Evolutionary conservation across 805 yeast genomes (phyloP), one percentile per base, ranked within the genome.

Genomic region (Wickerhamiella hasegawae): DNA sequence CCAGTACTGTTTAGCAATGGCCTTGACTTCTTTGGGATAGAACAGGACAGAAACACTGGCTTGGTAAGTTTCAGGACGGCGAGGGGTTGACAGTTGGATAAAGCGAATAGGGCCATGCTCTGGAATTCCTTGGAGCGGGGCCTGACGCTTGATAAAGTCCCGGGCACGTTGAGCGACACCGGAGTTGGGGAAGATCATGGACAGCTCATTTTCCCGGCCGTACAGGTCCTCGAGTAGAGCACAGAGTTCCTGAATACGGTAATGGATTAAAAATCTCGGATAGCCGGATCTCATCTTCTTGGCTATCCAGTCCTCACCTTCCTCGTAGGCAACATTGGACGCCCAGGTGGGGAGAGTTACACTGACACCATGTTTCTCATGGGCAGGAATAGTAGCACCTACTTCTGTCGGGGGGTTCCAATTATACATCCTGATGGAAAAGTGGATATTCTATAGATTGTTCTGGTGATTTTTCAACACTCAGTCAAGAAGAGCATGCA

Each of bases 281-380:
- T 87, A 87, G 1, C 96, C 97, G 4, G 85, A 71, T 33, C 65
- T 64, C 84, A 87, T 79, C 52, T 73, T 71, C 31, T 62, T 58
- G 14, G 76, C 75, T 3, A 84, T 82, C 78, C 83, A 74, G 16
- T 69, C 74, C 48, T 80, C 76, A 15, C 94, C 94, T 54, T 81
- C 90, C 53, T 84, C 95, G 50, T 90, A 90, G 3, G 83, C 95
- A 1, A 90, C 79, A 3, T 79, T 82, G 31, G 93, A 83, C 33
- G 72, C 78, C 98, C 97, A 90, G 0, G 94, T 80, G 5, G 98
- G 98, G 23, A 87, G 65, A 2, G 94, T 80, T 32, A 87, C 96
- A 10, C 94, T 81, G 1, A 87, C 94, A 0, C 96, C 95, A 55
- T 90, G 97, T 3, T 77, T 74, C 0, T 92, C 77, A 53, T 82